A percentile compares a stretch with the other conserved stretches of the same genome.
These are phyloP conservation scores for Leccinum ponderosum DNA, from an alignment of 1,284 basidiomycete species.

Conservation along the genomic window DNA sequence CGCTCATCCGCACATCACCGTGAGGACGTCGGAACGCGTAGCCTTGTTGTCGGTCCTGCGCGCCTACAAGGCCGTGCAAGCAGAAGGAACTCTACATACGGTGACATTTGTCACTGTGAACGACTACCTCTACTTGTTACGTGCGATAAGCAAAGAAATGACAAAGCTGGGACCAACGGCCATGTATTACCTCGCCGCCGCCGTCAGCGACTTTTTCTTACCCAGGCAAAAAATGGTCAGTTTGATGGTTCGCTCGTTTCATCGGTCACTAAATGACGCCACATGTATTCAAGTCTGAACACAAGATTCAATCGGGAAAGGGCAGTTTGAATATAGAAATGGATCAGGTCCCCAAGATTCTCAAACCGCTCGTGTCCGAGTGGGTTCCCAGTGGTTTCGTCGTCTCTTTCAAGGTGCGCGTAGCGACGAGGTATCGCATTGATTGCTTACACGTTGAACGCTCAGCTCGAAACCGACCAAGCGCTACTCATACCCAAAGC, in stretches of 20 bases:
- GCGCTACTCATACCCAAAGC: constrained; percentile 89
- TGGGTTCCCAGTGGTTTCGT: constrained; percentile 93
- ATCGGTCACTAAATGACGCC: constrained; percentile 13
- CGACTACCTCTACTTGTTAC: constrained; percentile 93
- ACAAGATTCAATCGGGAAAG: constrained; percentile 98
- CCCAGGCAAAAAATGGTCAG: constrained; percentile 86
- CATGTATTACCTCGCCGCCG: constrained; percentile 97
- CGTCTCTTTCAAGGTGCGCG: constrained; percentile 91
- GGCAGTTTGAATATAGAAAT: constrained; percentile 93
- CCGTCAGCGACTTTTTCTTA: constrained; percentile 97
- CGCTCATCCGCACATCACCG: constrained; percentile 53
- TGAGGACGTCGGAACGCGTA: constrained; percentile 62
- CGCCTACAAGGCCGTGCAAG: constrained; percentile 82
- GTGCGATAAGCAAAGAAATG: constrained; percentile 78
- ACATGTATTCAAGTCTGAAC: constrained; percentile 69
- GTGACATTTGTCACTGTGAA: constrained; percentile 94
- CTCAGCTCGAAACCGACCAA: constrained; percentile 90
- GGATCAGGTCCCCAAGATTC: constrained; percentile 98
- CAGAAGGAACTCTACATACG: constrained; percentile 74
- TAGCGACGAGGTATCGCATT: not conserved
- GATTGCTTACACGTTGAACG: not conserved
- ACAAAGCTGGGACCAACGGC: constrained; percentile 67
- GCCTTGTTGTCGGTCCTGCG: constrained; percentile 76
- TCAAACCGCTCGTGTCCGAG: constrained; percentile 90
- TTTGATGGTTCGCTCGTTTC: not conserved